A percentile compares a stretch with the other conserved stretches of the same genome.
These are phyloP conservation scores for Mycena citricolor DNA, from an alignment of 1,284 basidiomycete genomes.

Conservation along the genomic window DNA sequence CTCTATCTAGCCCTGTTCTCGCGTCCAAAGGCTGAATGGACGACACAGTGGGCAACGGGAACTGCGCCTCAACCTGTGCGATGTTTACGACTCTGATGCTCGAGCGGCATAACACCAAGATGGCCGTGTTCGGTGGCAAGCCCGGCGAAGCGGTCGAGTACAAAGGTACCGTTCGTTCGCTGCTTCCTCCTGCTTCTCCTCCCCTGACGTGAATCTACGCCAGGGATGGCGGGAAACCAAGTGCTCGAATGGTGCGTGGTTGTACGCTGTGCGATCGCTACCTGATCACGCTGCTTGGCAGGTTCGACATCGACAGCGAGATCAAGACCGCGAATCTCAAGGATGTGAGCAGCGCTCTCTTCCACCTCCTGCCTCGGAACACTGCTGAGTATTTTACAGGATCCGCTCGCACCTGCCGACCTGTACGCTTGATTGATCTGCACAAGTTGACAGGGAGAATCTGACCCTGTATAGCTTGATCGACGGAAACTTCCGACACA, in stretches of 20 bases:
- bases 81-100: slow-evolving; percentile 66
- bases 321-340: slow-evolving; percentile 63
- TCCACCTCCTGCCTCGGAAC: not conserved
- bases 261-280: not conserved
- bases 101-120: slow-evolving; percentile 55
- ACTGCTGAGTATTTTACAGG: slow-evolving; percentile 35
- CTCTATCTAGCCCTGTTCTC: not conserved
- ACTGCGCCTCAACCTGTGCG: slow-evolving; percentile 66
- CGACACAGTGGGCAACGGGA: slow-evolving; percentile 39
- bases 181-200: too few relatives aligned
- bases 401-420: slow-evolving; percentile 61
- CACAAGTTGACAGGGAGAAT: not conserved
- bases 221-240: slow-evolving; percentile 66
- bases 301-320: slow-evolving; percentile 55
- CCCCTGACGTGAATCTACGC: not conserved
- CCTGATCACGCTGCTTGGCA: not conserved
- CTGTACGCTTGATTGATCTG: slow-evolving; percentile 37
- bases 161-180: slow-evolving; percentile 42
- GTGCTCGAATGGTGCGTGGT: slow-evolving; percentile 54
- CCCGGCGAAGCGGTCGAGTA: slow-evolving; percentile 52
- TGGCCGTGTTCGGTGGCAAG: slow-evolving; percentile 61
- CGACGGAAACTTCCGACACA: slow-evolving; percentile 54
- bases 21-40: not conserved
- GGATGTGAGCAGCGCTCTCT: slow-evolving; percentile 44
- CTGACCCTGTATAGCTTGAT: slow-evolving; percentile 40